Evolutionary conservation across 2,329 filamentous ascomycete species (phyloP), one percentile per base, ranked within the genome.

Genomic region (Sarocladium oryzae): DNA sequence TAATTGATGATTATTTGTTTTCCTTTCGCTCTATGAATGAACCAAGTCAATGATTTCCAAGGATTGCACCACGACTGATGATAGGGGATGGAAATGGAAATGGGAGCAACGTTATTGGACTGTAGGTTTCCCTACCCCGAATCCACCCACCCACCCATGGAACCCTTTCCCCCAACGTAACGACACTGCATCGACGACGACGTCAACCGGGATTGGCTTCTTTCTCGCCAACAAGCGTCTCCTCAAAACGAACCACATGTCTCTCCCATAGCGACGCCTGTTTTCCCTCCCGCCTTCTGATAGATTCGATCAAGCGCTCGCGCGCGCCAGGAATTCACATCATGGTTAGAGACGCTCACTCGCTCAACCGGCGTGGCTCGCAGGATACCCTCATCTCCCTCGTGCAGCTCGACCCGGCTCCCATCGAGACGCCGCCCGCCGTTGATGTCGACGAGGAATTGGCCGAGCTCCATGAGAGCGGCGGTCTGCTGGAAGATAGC

Each of bases 351-450:
- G 56, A 58, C 41, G 56, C 55, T 50, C 55, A 53, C 20, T 24
- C 52, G 32, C 13, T 53, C 18, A 53, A 56, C 37, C 55, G 57
- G 50, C 59, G 57, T 51, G 53, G 54, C 51, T 64, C 62, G 10
- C 56, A 56, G 51, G 60, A 61, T 21, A 58, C 66, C 23, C 63
- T 73, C 50, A 70, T 82, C 53, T 85, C 85, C 37, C 77, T 96
- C 53, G 77, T 85, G 49, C 82, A 92, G 63, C 74, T 96, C 55
- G 90, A 95, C 50, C 91, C 91, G 3, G 83, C 84, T 20, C 91
- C 90, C 0, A 88, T 95, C 38, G 86, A 79, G 23, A 68, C 68
- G 33, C 67, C 71, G 2, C 61, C 84, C 51, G 76, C 63, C 16
- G 66, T 69, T 53, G 64, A 68, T 45, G 24, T 48, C 4, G 43